Evolutionary conservation across 2,329 filamentous ascomycete genomes (phyloP), one percentile per base, ranked within the genome.

Genomic region (Aspergillus terreus): DNA sequence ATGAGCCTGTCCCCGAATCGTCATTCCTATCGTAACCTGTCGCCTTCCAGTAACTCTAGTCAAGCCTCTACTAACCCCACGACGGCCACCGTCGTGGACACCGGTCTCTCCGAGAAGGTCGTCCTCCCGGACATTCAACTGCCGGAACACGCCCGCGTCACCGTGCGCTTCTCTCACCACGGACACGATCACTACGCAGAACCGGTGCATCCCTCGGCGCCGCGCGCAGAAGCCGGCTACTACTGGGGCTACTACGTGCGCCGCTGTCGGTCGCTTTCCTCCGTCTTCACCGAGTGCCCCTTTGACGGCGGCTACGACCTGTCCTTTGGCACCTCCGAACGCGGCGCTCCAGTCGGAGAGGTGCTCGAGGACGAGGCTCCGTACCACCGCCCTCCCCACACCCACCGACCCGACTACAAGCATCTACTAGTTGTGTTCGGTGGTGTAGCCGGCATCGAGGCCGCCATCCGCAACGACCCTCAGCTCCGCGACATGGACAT

Each of bases 201-300:
- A 49, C 81, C 85, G 14, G 85, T 92, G 2, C 78, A 85, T 33
- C 87, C 89, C 0, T 76, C 81, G 23, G 74, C 79, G 3, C 90
- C 90, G 1, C 81, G 90, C 51, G 86, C 87, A 47, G 83, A 91
- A 57, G 82, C 77, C 1, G 90, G 90, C 0, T 94, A 90, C 71
- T 95, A 92, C 72, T 95, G 90, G 90, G 90, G 90, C 43, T 95
- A 87, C 69, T 79, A 76, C 7, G 83, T 91, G 3, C 82, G 90
- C 23, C 82, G 79, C 55, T 85, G 85, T 33, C 63, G 71, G 4
- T 85, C 82, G 2, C 78, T 95, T 4, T 87, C 87, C 4, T 75
- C 80, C 4, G 83, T 95, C 6, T 91, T 92, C 63, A 91, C 88
- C 4, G 88, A 92, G 66, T 85, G 83, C 58, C 79, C 83, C 0